Evolutionary conservation across 495 filamentous ascomycete genomes (phyloP), one percentile per base, ranked within the genome.

Genomic region (Mycothermus thermophilus): DNA sequence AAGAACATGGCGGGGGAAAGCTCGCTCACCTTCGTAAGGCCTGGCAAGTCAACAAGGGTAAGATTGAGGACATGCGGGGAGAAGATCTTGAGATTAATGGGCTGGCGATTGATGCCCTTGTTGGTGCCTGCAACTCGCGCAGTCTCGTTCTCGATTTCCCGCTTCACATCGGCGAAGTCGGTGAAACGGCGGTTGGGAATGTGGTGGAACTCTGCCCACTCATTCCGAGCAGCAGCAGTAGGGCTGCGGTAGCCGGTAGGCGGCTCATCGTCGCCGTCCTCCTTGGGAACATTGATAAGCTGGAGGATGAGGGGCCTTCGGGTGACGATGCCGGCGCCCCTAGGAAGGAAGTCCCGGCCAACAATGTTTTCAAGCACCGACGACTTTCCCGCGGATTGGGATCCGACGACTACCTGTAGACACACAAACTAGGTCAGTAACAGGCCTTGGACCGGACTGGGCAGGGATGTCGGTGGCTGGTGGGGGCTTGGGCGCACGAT

Each of bases 311-410:
- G 71, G 8, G 90, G 90, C 45, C 90, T 69, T 36, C 90, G 71
- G 16, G 90, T 99, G 28, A 95, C 88, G 58, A 99, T 96, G 47
- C 90, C 90, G 49, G 83, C 92, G 43, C 90, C 90, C 52, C 90
- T 81, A 37, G 90, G 90, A 20, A 99, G 67, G 51, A 99, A 99
- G 57, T 99, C 90, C 54, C 90, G 73, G 32, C 92, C 90, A 45
- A 99, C 90, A 46, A 99, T 95, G 52, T 99, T 99, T 60, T 99
- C 90, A 37, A 99, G 73, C 13, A 99, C 90, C 11, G 90, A 96
- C n/a, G 90, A 96, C 61, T 99, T 99, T 46, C 90, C 90, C 32
- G 88, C 93, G 6, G 90, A 96, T 63, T 99, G 90, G 35, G 90
- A 99, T 37, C 90, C 90, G 41, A 99, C 90, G 34, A 99, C 90